Percentiles rank a stretch among this genome's conserved stretches.
phyloP scores from a whole-genome alignment of 1,139 yeast species.

The Geotrichum citri-aurantii region DNA sequence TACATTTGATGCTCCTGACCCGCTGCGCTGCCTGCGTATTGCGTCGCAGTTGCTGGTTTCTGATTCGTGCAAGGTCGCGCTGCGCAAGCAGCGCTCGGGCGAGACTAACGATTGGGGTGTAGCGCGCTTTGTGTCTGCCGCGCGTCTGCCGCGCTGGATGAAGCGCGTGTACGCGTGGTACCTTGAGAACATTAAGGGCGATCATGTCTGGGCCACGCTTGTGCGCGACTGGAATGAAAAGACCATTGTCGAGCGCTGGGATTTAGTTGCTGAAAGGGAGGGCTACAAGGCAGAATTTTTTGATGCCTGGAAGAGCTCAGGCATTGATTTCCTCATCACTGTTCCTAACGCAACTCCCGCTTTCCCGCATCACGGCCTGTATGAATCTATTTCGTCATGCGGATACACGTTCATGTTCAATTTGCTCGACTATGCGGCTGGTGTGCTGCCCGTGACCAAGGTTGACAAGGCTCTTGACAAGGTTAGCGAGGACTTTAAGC shows the following conservation, averaged over 20 bases:
- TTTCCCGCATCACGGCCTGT: conserved; percentile 37
- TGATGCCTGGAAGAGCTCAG: conserved; percentile 36
- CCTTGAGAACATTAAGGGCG: conserved; percentile 34
- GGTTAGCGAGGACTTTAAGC: conserved; percentile 33
- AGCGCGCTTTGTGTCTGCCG: conserved; percentile 31
- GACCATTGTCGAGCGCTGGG: conserved; percentile 39
- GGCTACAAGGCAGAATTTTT: conserved; percentile 36
- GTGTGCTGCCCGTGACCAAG: conserved; percentile 54
- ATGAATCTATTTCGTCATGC: conserved; percentile 37
- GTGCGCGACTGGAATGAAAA: conserved; percentile 38
- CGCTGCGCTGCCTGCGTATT: conserved; percentile 38
- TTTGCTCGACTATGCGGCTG: conserved; percentile 52
- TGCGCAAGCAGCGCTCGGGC: conserved; percentile 33
- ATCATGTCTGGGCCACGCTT: conserved; percentile 39
- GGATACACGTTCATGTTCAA: conserved; percentile 59
- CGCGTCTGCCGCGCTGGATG: conserved; percentile 36
- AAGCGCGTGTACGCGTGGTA: conserved; percentile 38
- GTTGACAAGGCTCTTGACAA: conserved; percentile 46
- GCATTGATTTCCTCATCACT: conserved; percentile 37
- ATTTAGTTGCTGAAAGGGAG: conserved; percentile 37
- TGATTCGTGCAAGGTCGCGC: conserved; percentile 35
- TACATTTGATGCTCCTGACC: conserved; percentile 50
- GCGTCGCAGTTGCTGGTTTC: conserved; percentile 38
- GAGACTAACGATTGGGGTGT: conserved; percentile 40
- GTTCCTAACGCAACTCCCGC: conserved; percentile 42